A percentile compares a stretch with the other conserved stretches of the same genome.
These are phyloP conservation scores for Aspergillus carbonarius DNA, from an alignment of 2,329 filamentous ascomycete species.

Conservation along the genomic window DNA sequence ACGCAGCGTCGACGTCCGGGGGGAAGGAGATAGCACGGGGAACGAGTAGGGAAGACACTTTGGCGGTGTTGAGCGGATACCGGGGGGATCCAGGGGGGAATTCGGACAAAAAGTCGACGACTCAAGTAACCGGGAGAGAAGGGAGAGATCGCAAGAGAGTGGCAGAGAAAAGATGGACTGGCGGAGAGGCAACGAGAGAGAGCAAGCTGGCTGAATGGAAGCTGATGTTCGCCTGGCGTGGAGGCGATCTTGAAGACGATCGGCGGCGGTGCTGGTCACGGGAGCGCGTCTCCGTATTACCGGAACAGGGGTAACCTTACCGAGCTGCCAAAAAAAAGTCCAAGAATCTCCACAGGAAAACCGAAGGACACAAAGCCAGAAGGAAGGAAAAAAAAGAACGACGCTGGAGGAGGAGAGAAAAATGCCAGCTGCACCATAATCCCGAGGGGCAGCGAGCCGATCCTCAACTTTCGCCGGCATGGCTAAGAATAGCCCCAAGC, in stretches of 20 bases:
- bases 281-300: constrained; percentile 10
- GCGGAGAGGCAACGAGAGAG: not conserved
- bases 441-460: not conserved
- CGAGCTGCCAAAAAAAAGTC: not conserved
- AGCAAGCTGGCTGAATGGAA: constrained; percentile 8
- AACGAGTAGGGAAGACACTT: constrained; percentile 90
- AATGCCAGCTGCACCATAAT: not conserved
- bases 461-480: not conserved
- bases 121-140: constrained; percentile 11
- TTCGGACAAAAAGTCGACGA: constrained; percentile 22
- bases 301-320: not conserved
- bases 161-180: not conserved
- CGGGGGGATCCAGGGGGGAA: constrained; percentile 21
- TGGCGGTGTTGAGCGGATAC: constrained; percentile 70
- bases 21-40: constrained; percentile 90
- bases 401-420: not conserved
- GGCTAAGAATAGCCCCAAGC: constrained; percentile 8
- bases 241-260: constrained; percentile 7
- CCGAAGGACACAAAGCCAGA: not conserved
- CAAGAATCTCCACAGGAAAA: not conserved
- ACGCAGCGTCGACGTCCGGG: constrained; percentile 71
- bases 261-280: constrained; percentile 12
- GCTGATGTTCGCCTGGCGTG: not conserved
- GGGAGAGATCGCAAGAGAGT: not conserved
- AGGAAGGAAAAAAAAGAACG: not conserved